Evolutionary conservation across 768 basidiomycete genomes (phyloP).

Genomic region (Tricholoma bakamatsutake): DNA sequence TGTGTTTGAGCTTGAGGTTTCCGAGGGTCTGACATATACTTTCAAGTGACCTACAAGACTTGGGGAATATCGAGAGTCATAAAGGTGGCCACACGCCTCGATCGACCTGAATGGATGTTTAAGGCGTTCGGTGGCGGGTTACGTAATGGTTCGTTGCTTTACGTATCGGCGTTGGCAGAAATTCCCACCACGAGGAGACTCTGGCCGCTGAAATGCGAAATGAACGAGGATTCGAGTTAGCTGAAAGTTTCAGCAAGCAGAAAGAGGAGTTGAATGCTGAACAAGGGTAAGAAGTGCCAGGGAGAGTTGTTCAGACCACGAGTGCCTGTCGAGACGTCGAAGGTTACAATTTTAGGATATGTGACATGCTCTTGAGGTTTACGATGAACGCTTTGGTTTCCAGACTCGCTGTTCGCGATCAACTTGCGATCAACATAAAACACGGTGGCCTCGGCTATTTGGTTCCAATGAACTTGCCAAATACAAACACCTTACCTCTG

Average conservation of each 20-base stretch:
- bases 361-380: background rate
- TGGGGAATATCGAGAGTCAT: conserved; percentile 2
- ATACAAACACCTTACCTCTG: background rate
- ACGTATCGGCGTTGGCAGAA: conserved; percentile 1
- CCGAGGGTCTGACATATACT: background rate
- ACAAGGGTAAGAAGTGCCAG: background rate
- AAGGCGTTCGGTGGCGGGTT: conserved; percentile 1
- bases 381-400: background rate
- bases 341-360: background rate
- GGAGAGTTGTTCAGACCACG: background rate
- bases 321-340: background rate
- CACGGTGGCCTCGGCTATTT: background rate
- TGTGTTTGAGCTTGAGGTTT: background rate
- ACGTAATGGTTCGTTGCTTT: conserved; percentile 3
- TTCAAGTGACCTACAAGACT: background rate
- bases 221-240: background rate
- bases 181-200: conserved; percentile 1
- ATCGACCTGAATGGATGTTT: conserved; percentile 4
- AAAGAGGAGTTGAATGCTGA: background rate
- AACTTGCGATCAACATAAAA: background rate
- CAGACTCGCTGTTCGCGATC: background rate
- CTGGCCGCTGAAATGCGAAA: background rate
- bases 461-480: background rate
- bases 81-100: conserved; percentile 3
- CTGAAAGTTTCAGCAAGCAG: background rate